Base-by-base conservation (phyloP, 2,329 filamentous ascomycete species). In the Raffaelea arxii region DNA sequence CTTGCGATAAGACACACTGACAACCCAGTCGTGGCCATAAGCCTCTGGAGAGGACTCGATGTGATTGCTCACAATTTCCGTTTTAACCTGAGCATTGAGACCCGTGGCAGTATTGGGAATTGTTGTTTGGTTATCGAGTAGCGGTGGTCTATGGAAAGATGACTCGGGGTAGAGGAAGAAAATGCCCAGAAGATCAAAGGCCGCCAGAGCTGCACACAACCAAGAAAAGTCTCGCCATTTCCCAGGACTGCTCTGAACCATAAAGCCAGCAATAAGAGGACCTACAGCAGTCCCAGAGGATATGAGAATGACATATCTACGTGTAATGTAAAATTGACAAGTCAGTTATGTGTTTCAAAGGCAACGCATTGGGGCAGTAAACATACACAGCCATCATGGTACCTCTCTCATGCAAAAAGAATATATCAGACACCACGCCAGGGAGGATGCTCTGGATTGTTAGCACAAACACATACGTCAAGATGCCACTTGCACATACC, bases 341-440 rank as follows among this genome's bases (percentile, higher is more conserved):
- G 22, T 16, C 37, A 4, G 32, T n/a, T n/a, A n/a, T n/a, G n/a
- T n/a, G n/a, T n/a, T n/a, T n/a, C n/a, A n/a, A n/a, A n/a, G n/a
- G n/a, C n/a, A 37, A 24, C 12, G 21, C 30, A 22, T 12, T 11
- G 18, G n/a, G 16, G 36, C 22, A 38, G 11, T 5, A 14, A 14
- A 23, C 43, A 36, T 25, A 51, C 49, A 46, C 16, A 14, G 49
- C 37, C 49, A 51, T 51, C 46, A 46, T 51, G 2, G 43, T 21
- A 12, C 41, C 49, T 25, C 49, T 16, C 43, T 50, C 49, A 35
- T 50, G 49, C 14, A 50, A 43, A 37, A 48, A 50, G 24, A 48
- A 50, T 4, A 48, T 50, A 36, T 50, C 46, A 10, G 48, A 43
- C 19, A 50, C 48, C 18, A 50, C 35, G 25, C 45, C 48, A 3